These are phyloP conservation scores for Sporothrix brasiliensis DNA, from an alignment of 2,329 filamentous ascomycete species.

Conservation along the genomic window DNA sequence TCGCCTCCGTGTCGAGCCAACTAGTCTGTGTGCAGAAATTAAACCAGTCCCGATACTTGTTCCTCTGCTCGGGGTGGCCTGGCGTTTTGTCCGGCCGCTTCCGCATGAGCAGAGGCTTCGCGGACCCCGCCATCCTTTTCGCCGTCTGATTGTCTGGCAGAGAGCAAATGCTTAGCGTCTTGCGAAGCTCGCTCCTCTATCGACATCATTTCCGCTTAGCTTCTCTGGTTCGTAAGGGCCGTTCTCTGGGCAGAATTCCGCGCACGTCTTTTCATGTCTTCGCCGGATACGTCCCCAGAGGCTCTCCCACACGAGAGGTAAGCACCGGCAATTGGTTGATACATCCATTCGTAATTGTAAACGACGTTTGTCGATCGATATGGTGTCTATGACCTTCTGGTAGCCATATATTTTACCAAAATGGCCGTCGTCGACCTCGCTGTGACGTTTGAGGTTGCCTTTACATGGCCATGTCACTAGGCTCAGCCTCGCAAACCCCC, in stretches of 20 bases:
- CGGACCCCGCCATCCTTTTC: conserved; percentile 41
- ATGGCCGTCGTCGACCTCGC: background rate
- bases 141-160: conserved; percentile 1
- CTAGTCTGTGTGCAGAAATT: conserved; percentile 96
- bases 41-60: conserved; percentile 43
- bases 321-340: conserved; percentile 31
- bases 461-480: background rate
- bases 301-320: conserved; percentile 27
- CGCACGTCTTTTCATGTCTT: conserved; percentile 12
- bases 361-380: background rate
- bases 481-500: conserved; percentile 17
- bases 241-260: conserved; percentile 12
- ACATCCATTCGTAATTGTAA: conserved; percentile 22
- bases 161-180: conserved; percentile 26
- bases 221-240: conserved; percentile 10
- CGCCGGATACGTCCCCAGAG: background rate
- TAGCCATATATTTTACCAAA: too few species aligned
- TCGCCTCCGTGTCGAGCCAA: conserved; percentile 81
- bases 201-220: conserved; percentile 10
- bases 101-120: conserved; percentile 41
- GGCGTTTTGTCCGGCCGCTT: conserved; percentile 55
- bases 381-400: too few species aligned
- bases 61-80: conserved; percentile 45
- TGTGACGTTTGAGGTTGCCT: background rate
- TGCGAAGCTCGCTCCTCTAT: conserved; percentile 27